Conservation (phyloP, 2,329 filamentous ascomycete species). For the Fusarium poae region DNA sequence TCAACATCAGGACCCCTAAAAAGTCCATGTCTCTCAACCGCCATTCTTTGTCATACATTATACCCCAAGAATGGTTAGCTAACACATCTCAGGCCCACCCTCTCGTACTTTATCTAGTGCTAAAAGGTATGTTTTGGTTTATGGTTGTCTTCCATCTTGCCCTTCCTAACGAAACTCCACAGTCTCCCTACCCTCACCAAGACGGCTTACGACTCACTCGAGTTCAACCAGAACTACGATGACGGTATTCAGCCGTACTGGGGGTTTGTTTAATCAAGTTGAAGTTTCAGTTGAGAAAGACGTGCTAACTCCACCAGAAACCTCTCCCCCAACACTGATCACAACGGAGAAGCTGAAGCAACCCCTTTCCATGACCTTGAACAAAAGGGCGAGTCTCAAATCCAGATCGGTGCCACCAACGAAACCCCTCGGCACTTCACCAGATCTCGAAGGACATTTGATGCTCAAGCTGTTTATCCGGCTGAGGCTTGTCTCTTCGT, state of each 20-base stretch:
- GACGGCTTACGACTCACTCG: background rate
- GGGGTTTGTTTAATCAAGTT: background rate
- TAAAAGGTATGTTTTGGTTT: constrained; percentile 16
- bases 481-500: constrained; percentile 73
- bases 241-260: constrained; percentile 1
- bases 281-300: background rate
- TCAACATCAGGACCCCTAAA: background rate
- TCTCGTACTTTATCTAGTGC: constrained; percentile 10
- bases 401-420: no score
- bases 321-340: background rate
- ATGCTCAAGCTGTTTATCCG: constrained; percentile 66
- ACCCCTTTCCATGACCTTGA: background rate
- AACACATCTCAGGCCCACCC: constrained; percentile 1
- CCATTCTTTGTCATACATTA: background rate
- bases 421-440: background rate
- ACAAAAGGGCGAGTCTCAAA: background rate
- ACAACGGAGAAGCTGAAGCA: background rate
- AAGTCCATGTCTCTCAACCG: background rate
- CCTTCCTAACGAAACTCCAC: constrained; percentile 5
- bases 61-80: background rate
- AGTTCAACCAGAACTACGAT: background rate
- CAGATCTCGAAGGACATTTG: constrained; percentile 46
- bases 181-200: constrained; percentile 10
- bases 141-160: no score
- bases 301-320: constrained; percentile 14